Evolutionary conservation across 306 rosid genomes (phyloP), one percentile per base, ranked within the genome.

Genomic region (Trichosanthes truncata): DNA sequence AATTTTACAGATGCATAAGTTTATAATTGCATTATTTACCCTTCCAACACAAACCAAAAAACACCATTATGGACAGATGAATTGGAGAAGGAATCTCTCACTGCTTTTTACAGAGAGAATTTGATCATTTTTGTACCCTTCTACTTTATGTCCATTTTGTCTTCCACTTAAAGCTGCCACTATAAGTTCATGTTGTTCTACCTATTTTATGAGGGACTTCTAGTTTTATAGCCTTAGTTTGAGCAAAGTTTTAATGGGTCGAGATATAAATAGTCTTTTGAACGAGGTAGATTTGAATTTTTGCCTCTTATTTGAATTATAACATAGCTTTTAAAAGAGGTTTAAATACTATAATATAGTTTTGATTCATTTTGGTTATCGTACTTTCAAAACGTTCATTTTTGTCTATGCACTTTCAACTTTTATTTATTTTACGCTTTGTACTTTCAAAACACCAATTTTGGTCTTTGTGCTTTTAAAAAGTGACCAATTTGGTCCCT

Each of bases 31-130:
- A 38, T 38, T 33, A 33, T 67, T 67, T 5, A 65, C 25, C 72
- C 72, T 17, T 36, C 48, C 48, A 66, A 66, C 4, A 6, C 4
- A 36, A 17, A 33, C 4, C 13, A 26, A 26, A 60, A 31, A 67
- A 67, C 29, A 68, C n/a, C 76, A 71, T 71, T 11, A 71, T 71
- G 36, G 3, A 25, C 5, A 23, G 76, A 12, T 71, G 76, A 43
- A 43, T 43, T 71, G 76, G 56, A 43, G 52, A 71, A 41, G 76
- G 76, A 71, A 71, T 71, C 76, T 71, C 56, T 71, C 55, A 46
- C n/a, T 71, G 0, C 76, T 67, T 71, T 71, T 71, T 68, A 62
- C 11, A 68, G 33, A 43, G 35, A 45, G 76, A 43, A 23, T 71
- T 71, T 71, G 29, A 66, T 68, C 14, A 20, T 35, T 18, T 36